Conservation (phyloP, 225 moss, liverwort and hornwort species). For the Rhytidiadelphus loreus region DNA sequence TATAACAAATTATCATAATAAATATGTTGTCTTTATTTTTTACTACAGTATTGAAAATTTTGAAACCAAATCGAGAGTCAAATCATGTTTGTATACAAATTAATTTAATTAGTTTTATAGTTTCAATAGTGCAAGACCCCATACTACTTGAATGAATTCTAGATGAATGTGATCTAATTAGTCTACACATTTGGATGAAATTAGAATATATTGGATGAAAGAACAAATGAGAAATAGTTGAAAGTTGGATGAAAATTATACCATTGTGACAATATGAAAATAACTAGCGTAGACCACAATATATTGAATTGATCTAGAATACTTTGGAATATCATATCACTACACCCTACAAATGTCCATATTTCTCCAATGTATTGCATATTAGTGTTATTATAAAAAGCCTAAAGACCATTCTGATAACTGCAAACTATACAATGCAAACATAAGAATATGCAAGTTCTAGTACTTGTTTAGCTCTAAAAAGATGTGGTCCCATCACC, state of each 20-base stretch:
- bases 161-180: not conserved
- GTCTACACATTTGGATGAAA: not conserved
- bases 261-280: not conserved
- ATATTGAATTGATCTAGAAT: not conserved
- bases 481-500: too few relatives aligned
- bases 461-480: too few relatives aligned
- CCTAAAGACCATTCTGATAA: too few relatives aligned
- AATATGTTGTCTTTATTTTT: not conserved
- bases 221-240: not conserved
- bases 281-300: fast-evolving
- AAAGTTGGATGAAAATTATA: not conserved
- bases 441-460: too few relatives aligned
- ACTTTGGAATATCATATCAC: fast-evolving
- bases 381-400: too few relatives aligned
- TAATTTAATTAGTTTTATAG: not conserved
- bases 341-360: not conserved
- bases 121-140: not conserved
- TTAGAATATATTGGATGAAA: not conserved
- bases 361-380: not conserved
- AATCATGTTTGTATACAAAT: not conserved
- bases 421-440: too few relatives aligned
- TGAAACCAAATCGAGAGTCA: not conserved
- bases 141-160: not conserved
- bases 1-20: not conserved
- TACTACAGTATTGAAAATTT: not conserved